Percentiles rank a stretch among this genome's conserved stretches.
These are phyloP conservation scores for Fragaria vesca DNA, from an alignment of 306 rosid species.

Conservation along the genomic window DNA sequence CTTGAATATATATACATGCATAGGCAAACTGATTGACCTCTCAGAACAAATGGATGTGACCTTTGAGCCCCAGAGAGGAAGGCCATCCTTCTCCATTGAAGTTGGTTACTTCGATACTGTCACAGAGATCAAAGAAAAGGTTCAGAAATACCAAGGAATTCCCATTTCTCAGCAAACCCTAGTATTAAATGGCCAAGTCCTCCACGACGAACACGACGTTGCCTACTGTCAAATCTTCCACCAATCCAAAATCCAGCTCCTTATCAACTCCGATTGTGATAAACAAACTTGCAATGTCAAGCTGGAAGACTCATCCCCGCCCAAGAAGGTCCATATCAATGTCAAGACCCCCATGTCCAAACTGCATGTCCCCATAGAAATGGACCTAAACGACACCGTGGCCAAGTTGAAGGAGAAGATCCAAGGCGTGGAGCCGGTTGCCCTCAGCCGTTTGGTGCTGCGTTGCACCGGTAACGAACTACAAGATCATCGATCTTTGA, in stretches of 20 bases:
- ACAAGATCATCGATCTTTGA: slow-evolving; percentile 33
- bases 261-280: slow-evolving; percentile 23
- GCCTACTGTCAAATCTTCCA: slow-evolving; percentile 48
- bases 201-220: slow-evolving; percentile 54
- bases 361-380: slow-evolving; percentile 30
- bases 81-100: slow-evolving; percentile 59
- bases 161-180: slow-evolving; percentile 65
- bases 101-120: slow-evolving; percentile 67
- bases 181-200: slow-evolving; percentile 55
- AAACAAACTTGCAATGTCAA: not conserved
- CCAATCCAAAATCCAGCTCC: slow-evolving; percentile 45
- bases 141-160: slow-evolving; percentile 61
- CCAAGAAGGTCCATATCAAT: slow-evolving; percentile 32
- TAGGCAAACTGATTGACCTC: not conserved
- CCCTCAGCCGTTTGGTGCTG: slow-evolving; percentile 22
- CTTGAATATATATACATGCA: not conserved
- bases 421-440: slow-evolving; percentile 37
- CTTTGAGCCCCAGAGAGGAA: slow-evolving; percentile 47
- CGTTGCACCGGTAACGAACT: slow-evolving; percentile 34
- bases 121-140: slow-evolving; percentile 64
- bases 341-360: slow-evolving; percentile 35
- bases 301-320: not conserved
- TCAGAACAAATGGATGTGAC: slow-evolving; percentile 46
- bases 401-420: slow-evolving; percentile 47
- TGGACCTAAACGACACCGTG: slow-evolving; percentile 49